Conservation (phyloP, 768 basidiomycete species). For the Coprinopsis cinerea region DNA sequence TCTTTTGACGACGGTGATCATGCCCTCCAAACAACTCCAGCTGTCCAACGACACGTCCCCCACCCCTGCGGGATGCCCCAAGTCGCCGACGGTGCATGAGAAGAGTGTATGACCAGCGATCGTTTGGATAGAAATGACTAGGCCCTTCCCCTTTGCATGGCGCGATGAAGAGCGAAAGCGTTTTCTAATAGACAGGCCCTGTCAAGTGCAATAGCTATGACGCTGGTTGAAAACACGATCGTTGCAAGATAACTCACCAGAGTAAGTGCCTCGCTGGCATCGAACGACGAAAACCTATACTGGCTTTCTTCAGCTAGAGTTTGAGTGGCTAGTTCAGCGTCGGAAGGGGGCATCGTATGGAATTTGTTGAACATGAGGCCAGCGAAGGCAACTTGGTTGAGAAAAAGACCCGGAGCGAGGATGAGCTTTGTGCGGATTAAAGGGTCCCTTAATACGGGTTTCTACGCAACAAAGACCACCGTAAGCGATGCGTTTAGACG, state of each 20-base stretch:
- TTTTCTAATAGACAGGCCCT: slow-evolving; percentile 74
- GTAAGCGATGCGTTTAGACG: no score
- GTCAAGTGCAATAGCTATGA: neutral
- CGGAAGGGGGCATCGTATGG: slow-evolving; percentile 56
- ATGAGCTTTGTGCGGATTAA: neutral
- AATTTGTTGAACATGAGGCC: slow-evolving; percentile 57
- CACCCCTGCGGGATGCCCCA: slow-evolving; percentile 58
- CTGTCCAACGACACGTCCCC: slow-evolving; percentile 75
- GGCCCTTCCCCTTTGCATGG: slow-evolving; percentile 72
- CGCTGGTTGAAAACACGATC: neutral
- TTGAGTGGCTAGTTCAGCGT: slow-evolving; percentile 69
- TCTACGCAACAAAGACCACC: no score
- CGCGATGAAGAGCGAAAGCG: slow-evolving; percentile 71
- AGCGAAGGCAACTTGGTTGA: slow-evolving; percentile 1
- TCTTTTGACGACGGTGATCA: slow-evolving; percentile 71
- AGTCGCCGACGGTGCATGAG: slow-evolving; percentile 78
- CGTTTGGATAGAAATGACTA: slow-evolving; percentile 75
- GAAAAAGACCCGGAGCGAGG: neutral
- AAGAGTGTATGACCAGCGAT: slow-evolving; percentile 76
- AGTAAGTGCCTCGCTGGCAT: slow-evolving; percentile 73
- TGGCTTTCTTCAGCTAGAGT: slow-evolving; percentile 62
- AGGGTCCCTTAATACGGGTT: no score
- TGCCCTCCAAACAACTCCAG: slow-evolving; percentile 73
- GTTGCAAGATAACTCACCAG: slow-evolving; percentile 34
- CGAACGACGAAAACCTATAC: slow-evolving; percentile 70